Evolutionary conservation across 208 protist species (phyloP).

Genomic region (Trypanosoma conorhini): DNA sequence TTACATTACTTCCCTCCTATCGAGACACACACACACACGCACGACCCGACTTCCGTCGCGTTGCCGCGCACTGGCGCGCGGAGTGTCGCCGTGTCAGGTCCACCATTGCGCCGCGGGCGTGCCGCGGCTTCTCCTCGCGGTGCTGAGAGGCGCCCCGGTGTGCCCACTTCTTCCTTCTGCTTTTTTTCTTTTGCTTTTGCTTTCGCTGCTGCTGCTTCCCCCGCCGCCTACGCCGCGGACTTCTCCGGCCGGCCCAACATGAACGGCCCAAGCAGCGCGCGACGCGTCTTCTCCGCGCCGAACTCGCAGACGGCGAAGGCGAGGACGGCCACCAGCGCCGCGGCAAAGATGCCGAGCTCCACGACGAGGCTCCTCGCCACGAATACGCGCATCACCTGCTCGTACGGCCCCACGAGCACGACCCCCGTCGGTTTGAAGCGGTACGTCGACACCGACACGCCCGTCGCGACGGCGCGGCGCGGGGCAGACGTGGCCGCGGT

Average conservation of each 20-base stretch:
- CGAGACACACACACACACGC: too few species aligned
- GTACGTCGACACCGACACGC: slow-evolving; percentile 28
- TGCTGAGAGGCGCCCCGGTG: too few species aligned
- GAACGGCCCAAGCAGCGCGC: slow-evolving; percentile 16
- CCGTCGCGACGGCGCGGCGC: slow-evolving; percentile 7
- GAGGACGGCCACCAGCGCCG: slow-evolving; percentile 30
- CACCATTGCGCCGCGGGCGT: too few species aligned
- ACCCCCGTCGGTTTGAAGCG: slow-evolving; percentile 36
- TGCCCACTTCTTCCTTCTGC: too few species aligned
- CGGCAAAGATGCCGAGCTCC: slow-evolving; percentile 33
- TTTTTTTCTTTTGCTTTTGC: neutral
- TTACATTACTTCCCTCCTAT: too few species aligned
- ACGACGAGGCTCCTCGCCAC: slow-evolving; percentile 39
- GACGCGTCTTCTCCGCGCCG: slow-evolving; percentile 33
- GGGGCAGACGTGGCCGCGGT: neutral
- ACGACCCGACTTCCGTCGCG: too few species aligned
- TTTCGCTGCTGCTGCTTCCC: neutral
- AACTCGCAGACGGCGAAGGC: slow-evolving; percentile 56
- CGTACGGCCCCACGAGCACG: slow-evolving; percentile 59
- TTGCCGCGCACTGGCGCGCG: too few species aligned
- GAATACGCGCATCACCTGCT: slow-evolving; percentile 57
- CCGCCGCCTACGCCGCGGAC: neutral
- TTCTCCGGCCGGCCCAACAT: neutral
- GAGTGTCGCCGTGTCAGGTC: too few species aligned
- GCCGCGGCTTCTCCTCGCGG: too few species aligned